Conservation (phyloP, 2,329 filamentous ascomycete species). For the Stromatinia cepivora region DNA sequence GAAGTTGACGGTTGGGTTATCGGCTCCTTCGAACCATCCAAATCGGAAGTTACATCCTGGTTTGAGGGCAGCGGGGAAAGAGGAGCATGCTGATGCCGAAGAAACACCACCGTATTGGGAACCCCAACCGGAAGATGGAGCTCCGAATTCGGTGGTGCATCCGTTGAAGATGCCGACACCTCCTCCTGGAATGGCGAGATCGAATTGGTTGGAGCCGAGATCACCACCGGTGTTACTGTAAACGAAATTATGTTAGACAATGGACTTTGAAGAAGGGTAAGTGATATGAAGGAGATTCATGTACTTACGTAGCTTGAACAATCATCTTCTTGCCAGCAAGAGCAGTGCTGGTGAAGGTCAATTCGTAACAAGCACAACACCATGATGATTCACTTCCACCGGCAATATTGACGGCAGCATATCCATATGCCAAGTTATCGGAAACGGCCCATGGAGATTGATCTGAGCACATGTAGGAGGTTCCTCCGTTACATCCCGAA, state of each 20-base stretch:
- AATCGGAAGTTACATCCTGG: constrained; percentile 54
- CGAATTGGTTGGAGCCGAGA: constrained; percentile 58
- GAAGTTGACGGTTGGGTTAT: constrained; percentile 50
- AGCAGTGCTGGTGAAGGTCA: constrained; percentile 49
- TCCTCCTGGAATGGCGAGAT: constrained; percentile 55
- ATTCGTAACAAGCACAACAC: constrained; percentile 66
- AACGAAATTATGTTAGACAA: background rate
- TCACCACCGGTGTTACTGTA: constrained; percentile 57
- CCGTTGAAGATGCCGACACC: constrained; percentile 57
- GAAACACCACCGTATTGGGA: constrained; percentile 50
- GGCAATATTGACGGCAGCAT: constrained; percentile 55
- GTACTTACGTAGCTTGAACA: constrained; percentile 47
- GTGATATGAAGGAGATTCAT: background rate
- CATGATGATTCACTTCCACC: constrained; percentile 57
- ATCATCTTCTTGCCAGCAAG: constrained; percentile 62
- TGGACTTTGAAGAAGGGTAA: rapidly evolving
- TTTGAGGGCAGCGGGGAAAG: constrained; percentile 47
- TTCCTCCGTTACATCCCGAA: constrained; percentile 51
- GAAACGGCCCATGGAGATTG: constrained; percentile 63
- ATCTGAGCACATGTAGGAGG: constrained; percentile 57
- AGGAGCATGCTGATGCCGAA: constrained; percentile 45
- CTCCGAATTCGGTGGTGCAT: constrained; percentile 51
- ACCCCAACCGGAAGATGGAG: constrained; percentile 46
- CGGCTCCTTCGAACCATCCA: constrained; percentile 52
- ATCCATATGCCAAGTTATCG: constrained; percentile 59